Conservation (phyloP, 768 basidiomycete genomes). For the Strobilomyces dryophilus region DNA sequence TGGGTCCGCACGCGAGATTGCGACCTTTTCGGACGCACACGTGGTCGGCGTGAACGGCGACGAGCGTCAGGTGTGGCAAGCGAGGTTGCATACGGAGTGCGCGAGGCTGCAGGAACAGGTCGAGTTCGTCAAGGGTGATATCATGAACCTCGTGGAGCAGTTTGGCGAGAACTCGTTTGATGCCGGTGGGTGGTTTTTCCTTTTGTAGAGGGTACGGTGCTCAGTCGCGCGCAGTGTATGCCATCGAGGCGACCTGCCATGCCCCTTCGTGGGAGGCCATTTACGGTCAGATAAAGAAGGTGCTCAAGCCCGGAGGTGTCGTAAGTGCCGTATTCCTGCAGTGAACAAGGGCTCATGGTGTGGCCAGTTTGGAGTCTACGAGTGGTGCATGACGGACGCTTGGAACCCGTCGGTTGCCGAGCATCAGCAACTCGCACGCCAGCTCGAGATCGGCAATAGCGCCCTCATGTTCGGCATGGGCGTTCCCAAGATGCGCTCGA, state of each 20-base stretch:
- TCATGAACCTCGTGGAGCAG: no score
- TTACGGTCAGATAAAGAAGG: no score
- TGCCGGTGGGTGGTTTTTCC: constrained; percentile 36
- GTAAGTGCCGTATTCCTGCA: constrained; percentile 44
- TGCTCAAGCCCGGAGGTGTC: background rate
- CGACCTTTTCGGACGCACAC: no score
- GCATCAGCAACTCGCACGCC: constrained; percentile 90
- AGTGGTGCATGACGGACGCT: constrained; percentile 30
- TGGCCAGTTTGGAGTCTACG: constrained; percentile 90
- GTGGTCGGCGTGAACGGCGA: no score
- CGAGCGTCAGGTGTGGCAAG: constrained; percentile 89
- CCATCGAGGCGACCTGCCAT: no score
- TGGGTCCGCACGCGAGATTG: no score
- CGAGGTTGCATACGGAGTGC: constrained; percentile 72
- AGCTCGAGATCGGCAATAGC: constrained; percentile 92
- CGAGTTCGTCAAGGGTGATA: no score
- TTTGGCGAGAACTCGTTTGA: no score
- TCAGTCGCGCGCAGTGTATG: no score
- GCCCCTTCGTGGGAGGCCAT: no score
- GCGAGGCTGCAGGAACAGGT: constrained; percentile 41
- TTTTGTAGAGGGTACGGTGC: background rate
- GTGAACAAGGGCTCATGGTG: background rate
- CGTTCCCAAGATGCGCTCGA: constrained; percentile 25
- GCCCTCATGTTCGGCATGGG: no score
- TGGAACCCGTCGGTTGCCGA: constrained; percentile 87